Percentiles rank a stretch among this genome's conserved stretches.
Conservation (phyloP, 306 rosid species). For the Erythrophleum fordii region DNA sequence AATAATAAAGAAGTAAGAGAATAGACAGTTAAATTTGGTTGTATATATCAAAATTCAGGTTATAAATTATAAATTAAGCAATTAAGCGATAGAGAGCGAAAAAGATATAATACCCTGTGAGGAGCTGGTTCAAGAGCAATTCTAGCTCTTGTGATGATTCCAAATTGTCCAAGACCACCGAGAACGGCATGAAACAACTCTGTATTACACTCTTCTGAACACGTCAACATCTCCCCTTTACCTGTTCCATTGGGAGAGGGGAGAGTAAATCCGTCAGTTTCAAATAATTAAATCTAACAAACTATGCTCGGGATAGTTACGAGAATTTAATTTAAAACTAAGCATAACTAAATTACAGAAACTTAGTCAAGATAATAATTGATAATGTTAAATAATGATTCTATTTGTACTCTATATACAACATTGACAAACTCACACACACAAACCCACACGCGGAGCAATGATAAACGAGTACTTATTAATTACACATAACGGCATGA, state of each 20-base stretch:
- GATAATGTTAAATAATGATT: neutral
- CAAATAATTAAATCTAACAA: neutral
- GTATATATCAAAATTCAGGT: neutral
- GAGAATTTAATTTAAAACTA: neutral
- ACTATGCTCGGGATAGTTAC: neutral
- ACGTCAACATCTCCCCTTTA: slow-evolving; percentile 83
- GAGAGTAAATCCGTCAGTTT: neutral
- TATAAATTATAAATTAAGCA: neutral
- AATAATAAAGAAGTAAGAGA: neutral
- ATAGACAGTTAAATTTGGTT: neutral
- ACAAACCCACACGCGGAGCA: no score
- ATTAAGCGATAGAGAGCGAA: neutral
- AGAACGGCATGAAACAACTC: slow-evolving; percentile 88
- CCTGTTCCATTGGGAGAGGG: slow-evolving; percentile 50
- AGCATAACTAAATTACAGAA: neutral
- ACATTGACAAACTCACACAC: no score
- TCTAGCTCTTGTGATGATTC: slow-evolving; percentile 92
- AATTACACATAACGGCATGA: no score
- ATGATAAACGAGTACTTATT: no score
- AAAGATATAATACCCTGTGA: slow-evolving; percentile 57
- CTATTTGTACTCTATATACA: no score
- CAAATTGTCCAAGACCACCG: slow-evolving; percentile 99
- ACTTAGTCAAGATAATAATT: neutral
- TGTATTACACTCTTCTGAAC: slow-evolving; percentile 76
- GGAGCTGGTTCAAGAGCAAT: slow-evolving; percentile 92